phyloP scores from a whole-genome alignment of 208 protist species.

The Leishmania lainsoni region DNA sequence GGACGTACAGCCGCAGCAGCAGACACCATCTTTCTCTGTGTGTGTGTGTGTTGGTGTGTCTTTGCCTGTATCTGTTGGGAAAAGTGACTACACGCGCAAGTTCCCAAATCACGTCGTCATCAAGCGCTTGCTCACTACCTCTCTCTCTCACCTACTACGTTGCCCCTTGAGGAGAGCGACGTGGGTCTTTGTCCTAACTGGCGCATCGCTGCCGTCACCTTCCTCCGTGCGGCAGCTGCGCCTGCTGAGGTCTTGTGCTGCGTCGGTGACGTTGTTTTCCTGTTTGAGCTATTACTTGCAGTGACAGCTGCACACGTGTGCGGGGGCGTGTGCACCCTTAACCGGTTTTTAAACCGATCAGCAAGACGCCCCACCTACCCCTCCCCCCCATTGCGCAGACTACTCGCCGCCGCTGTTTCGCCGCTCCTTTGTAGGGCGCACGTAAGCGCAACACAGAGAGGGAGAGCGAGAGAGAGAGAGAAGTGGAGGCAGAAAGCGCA shows the following conservation, averaged over 20 bases:
- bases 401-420: too few relatives aligned
- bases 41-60: background rate
- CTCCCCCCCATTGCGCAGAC: background rate
- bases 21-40: background rate
- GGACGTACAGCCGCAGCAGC: background rate
- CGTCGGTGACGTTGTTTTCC: background rate
- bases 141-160: background rate
- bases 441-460: conserved; percentile 1
- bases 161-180: background rate
- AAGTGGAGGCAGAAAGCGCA: background rate
- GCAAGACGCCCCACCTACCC: conserved; percentile 16
- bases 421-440: background rate
- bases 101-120: background rate
- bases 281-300: background rate
- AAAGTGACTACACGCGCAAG: background rate
- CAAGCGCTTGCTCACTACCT: background rate
- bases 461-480: background rate
- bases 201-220: background rate
- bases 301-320: too few relatives aligned
- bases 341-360: conserved; percentile 54
- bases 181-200: background rate
- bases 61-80: background rate
- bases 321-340: conserved; percentile 15
- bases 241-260: background rate
- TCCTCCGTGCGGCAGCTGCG: background rate